Evolutionary conservation across 2,329 filamentous ascomycete species (phyloP), one percentile per base, ranked within the genome.

Genomic region (Fusarium torreyae): DNA sequence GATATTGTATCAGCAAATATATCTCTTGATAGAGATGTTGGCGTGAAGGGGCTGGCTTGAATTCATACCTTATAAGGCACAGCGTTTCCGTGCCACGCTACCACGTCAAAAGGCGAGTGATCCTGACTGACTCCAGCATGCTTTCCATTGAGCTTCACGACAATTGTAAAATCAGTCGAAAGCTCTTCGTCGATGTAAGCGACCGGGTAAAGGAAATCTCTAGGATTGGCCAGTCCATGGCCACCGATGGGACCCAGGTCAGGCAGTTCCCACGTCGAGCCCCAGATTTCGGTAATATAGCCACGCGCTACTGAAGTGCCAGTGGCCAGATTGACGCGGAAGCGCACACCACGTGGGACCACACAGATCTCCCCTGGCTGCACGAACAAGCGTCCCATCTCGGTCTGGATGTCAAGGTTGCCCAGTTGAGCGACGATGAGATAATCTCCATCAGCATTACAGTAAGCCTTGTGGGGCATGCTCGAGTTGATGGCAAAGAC

Each of bases 391-490:
- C 39, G 42, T 0, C 63, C 61, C 55, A 66, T 39, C 4, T 66
- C 61, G 0, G 63, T 67, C n/a, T 67, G 62, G 8, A 67, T 28
- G 1, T 67, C 49, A 1, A 67, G n/a, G 11, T 33, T 62, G 0
- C 63, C 63, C 0, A 67, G 63, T 1, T 67, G 63, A 6, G 63
- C 44, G 4, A 36, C 48, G 22, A 67, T 61, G 10, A 67, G 63
- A 18, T 66, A 66, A 10, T 67, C 63, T 6, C 63, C 63, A 2
- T 67, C 63, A 0, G 63, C 52, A 36, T 67, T 67, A 7, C 63
- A 66, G 6, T 66, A 61, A 1, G 63, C 63, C 10, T 48, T 66
- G 13, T 45, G 43, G 6, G 18, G 3, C 62, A 67, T 67, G 8
- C 26, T 28, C 3, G 18, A 10, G 26, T 66, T 67, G 51, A 67